A percentile compares a stretch with the other conserved stretches of the same genome.
Conservation (phyloP, 2,329 filamentous ascomycete species). For the Fusarium austroafricanum region DNA sequence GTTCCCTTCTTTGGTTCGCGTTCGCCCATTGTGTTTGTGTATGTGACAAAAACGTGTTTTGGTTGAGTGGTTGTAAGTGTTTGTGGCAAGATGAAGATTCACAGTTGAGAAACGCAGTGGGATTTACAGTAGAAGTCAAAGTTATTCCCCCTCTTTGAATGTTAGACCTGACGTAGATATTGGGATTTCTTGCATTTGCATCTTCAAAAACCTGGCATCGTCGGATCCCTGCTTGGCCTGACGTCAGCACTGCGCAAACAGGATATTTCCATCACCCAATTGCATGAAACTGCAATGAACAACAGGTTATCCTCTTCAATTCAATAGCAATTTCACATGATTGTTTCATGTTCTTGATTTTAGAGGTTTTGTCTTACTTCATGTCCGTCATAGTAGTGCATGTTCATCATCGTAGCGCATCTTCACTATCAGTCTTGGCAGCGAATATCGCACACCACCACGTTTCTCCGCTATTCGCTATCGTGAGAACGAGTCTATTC, state of each 20-base stretch:
- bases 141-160: not conserved
- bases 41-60: not conserved
- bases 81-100: not conserved
- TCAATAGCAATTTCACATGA: not conserved
- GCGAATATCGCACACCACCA: constrained; percentile 25
- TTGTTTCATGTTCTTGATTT: not conserved
- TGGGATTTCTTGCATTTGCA: constrained; percentile 20
- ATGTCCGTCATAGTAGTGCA: not conserved
- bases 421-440: not conserved
- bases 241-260: constrained; percentile 44
- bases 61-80: not conserved
- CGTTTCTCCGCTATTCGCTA: constrained; percentile 18
- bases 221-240: constrained; percentile 42
- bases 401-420: not conserved
- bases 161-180: constrained; percentile 30
- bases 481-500: not conserved
- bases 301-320: not conserved
- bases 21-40: constrained; percentile 9
- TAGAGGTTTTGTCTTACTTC: not conserved
- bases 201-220: constrained; percentile 42
- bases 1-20: constrained; percentile 42
- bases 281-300: not conserved
- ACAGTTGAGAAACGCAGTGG: not conserved
- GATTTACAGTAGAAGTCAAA: not conserved
- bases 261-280: constrained; percentile 21